Evolutionary conservation across 768 basidiomycete species (phyloP), one percentile per base, ranked within the genome.

Genomic region (Hericium erinaceus): DNA sequence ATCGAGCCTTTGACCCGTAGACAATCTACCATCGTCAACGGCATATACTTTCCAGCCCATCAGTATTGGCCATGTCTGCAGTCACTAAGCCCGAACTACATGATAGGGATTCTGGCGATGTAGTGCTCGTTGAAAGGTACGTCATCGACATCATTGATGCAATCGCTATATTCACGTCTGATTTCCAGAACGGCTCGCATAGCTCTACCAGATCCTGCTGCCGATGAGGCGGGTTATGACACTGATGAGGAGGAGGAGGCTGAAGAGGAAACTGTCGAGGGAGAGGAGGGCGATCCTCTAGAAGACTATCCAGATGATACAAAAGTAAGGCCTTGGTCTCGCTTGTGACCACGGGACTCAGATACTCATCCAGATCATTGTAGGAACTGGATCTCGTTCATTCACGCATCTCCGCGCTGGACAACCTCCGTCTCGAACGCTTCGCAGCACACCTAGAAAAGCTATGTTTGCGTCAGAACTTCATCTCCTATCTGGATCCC

Each of bases 331-430:
- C 52, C 9, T n/a, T 40, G 11, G 9, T 41, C 39, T 52, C 48
- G 33, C 33, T 33, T 33, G 5, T 33, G 33, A 33, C 52, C 20
- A 37, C 38, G 24, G 8, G 18, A 24, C 12, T 10, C n/a, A 9
- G 12, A 46, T 33, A 20, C 46, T 57, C 61, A 26, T 56, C 52
- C n/a, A 56, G 48, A 54, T 56, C 51, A 51, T 41, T 49, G 55
- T 64, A 95, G 94, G 92, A 95, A 63, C 76, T 97, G 39, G 91
- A 95, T 61, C 81, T 97, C 38, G 76, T 92, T 7, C 92, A 95
- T 69, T 77, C 84, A 3, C 83, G 89, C 28, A 79, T 97, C 52
- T 78, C 78, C 54, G 84, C 87, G 15, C 77, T 92, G 1, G 74
- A 74, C 12, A 77, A 76, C 16, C 75, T 95, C n/a, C 80, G 81